Evolutionary conservation across 2,329 filamentous ascomycete genomes (phyloP).

Genomic region (Fonsecaea nubica): DNA sequence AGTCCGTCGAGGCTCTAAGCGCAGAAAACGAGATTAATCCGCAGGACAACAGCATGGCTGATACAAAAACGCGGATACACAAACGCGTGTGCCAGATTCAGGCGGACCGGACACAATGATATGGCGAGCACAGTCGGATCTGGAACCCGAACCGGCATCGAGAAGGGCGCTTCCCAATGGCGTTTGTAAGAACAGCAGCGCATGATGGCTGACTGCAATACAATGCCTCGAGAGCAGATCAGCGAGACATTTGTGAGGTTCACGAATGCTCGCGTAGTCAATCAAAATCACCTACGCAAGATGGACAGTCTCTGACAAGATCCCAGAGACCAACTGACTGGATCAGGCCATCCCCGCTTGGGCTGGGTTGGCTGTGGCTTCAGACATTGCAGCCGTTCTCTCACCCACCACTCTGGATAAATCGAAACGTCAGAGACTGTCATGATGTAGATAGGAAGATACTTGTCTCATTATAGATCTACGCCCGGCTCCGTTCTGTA

Average conservation of each 20-base stretch:
- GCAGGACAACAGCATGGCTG: background rate
- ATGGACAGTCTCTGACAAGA: background rate
- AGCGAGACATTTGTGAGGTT: background rate
- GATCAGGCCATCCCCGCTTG: background rate
- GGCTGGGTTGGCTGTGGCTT: background rate
- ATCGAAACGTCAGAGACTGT: constrained; percentile 28
- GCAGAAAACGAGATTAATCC: too few relatives aligned
- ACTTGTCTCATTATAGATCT: constrained; percentile 30
- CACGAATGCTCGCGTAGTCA: background rate
- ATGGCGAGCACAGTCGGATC: too few relatives aligned
- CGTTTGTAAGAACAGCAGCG: background rate
- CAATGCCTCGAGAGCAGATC: background rate
- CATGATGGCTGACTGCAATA: background rate
- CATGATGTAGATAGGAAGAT: constrained; percentile 26
- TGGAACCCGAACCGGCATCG: background rate
- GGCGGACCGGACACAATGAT: too few relatives aligned
- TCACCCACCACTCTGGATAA: constrained; percentile 13
- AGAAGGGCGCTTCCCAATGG: background rate
- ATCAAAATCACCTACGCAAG: background rate
- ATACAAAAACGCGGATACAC: background rate
- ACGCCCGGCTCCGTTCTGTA: constrained; percentile 6
- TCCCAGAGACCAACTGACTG: background rate
- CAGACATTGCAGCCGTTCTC: constrained; percentile 1
- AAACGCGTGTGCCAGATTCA: too few relatives aligned
- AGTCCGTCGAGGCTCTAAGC: too few relatives aligned